phyloP scores from a whole-genome alignment of 768 basidiomycete species.

The Lactarius hatsudake region DNA sequence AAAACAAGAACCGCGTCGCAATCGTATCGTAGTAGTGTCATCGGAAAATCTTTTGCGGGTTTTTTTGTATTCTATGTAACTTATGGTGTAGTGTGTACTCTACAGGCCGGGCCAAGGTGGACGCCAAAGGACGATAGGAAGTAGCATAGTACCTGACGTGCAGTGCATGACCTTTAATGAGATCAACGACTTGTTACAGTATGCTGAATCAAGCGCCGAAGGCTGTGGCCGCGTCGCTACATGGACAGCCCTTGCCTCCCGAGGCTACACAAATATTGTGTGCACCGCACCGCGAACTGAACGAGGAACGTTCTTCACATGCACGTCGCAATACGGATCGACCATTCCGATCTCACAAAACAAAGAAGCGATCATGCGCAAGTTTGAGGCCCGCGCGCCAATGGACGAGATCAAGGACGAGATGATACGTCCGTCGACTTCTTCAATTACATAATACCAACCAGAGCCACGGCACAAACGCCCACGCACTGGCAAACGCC shows the following conservation, averaged over 20 bases:
- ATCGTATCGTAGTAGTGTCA: no score
- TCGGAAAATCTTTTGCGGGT: no score
- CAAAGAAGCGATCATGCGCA: not conserved
- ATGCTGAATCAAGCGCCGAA: not conserved
- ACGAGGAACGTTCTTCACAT: not conserved
- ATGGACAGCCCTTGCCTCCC: not conserved
- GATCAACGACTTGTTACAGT: not conserved
- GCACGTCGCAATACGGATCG: not conserved
- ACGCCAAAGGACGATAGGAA: no score
- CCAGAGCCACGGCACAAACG: no score
- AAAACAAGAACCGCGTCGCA: no score
- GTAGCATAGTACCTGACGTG: not conserved
- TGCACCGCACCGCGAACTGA: not conserved
- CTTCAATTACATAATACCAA: no score
- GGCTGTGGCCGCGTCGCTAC: not conserved
- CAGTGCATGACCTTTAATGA: not conserved
- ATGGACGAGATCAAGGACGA: no score
- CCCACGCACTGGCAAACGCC: no score
- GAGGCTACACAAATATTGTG: not conserved
- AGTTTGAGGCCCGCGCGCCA: not conserved
- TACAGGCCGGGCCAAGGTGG: no score
- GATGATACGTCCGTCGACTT: not conserved
- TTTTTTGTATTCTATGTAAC: no score
- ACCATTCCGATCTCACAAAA: not conserved
- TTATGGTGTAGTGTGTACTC: no score